Evolutionary conservation across 768 basidiomycete species (phyloP).

Genomic region (Hebeloma cylindrosporum): DNA sequence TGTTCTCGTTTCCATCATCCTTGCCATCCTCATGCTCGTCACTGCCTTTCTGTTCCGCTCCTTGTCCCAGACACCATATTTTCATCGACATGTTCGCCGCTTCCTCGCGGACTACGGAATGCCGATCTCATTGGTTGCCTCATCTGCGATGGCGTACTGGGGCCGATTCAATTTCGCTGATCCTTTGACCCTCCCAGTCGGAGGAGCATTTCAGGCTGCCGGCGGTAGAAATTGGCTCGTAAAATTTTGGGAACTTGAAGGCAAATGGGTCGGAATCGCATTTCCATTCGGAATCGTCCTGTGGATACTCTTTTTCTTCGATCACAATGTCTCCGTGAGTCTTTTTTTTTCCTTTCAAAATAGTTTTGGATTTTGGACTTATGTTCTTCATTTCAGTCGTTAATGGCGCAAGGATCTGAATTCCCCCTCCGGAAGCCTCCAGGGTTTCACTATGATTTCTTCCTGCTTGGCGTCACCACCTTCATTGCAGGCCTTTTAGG

Average conservation of each 20-base stretch:
- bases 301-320: constrained; percentile 93
- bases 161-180: constrained; percentile 65
- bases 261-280: constrained; percentile 87
- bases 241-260: constrained; percentile 83
- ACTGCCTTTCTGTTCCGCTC: constrained; percentile 72
- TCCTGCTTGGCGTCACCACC: constrained; percentile 86
- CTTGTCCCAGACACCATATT: constrained; percentile 60
- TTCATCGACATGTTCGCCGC: constrained; percentile 71
- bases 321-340: constrained; percentile 88
- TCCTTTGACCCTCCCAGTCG: constrained; percentile 67
- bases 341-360: neutral
- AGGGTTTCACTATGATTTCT: constrained; percentile 86
- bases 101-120: constrained; percentile 89
- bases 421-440: constrained; percentile 92
- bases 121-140: constrained; percentile 79
- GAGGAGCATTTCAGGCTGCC: constrained; percentile 68
- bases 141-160: constrained; percentile 85
- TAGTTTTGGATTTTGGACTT: constrained; percentile 3
- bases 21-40: constrained; percentile 77
- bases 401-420: constrained; percentile 89
- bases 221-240: constrained; percentile 81
- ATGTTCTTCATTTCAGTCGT: constrained; percentile 49
- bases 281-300: constrained; percentile 87
- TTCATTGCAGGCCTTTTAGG: constrained; percentile 87
- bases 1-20: constrained; percentile 62